Conservation (phyloP, 2,329 filamentous ascomycete genomes). For the Trichoderma cornu-damae region DNA sequence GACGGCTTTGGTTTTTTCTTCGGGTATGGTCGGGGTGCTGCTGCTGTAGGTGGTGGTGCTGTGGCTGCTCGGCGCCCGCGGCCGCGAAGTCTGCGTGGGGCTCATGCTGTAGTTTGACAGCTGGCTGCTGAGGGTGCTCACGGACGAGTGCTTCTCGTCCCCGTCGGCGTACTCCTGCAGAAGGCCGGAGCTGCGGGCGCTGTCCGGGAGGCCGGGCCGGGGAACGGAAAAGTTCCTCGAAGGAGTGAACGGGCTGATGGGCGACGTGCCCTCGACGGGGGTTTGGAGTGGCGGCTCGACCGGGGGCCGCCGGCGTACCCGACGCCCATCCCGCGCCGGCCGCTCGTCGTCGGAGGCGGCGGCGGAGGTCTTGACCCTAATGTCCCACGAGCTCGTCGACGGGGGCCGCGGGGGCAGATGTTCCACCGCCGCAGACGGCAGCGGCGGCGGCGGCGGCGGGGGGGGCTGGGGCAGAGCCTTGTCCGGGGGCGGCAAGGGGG, state of each 20-base stretch:
- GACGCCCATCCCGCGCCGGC: slow-evolving; percentile 12
- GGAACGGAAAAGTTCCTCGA: not conserved
- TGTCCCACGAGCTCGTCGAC: slow-evolving; percentile 42
- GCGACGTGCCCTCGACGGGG: not conserved
- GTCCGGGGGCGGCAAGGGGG: slow-evolving; percentile 2
- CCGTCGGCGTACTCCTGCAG: slow-evolving; percentile 16
- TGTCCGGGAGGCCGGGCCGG: not conserved
- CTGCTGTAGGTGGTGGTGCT: not conserved
- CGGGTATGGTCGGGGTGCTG: slow-evolving; percentile 20
- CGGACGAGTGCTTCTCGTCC: slow-evolving; percentile 20
- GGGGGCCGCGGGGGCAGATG: slow-evolving; percentile 33
- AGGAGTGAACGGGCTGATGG: not conserved
- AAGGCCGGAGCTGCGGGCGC: slow-evolving; percentile 4
- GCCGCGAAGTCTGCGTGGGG: slow-evolving; percentile 12
- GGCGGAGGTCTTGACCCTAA: slow-evolving; percentile 24
- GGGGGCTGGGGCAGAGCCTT: slow-evolving; percentile 7
- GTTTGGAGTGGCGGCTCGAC: not conserved
- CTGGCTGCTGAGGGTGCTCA: slow-evolving; percentile 17
- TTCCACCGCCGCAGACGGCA: slow-evolving; percentile 17
- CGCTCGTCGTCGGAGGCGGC: slow-evolving; percentile 21
- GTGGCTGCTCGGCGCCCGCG: slow-evolving; percentile 15
- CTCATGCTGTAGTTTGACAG: slow-evolving; percentile 18
- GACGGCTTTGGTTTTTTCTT: slow-evolving; percentile 13
- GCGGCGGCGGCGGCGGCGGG: not conserved
- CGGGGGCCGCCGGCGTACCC: slow-evolving; percentile 23